These are phyloP conservation scores for Aspergillus piperis DNA, from an alignment of 2,329 filamentous ascomycete genomes.

Conservation along the genomic window DNA sequence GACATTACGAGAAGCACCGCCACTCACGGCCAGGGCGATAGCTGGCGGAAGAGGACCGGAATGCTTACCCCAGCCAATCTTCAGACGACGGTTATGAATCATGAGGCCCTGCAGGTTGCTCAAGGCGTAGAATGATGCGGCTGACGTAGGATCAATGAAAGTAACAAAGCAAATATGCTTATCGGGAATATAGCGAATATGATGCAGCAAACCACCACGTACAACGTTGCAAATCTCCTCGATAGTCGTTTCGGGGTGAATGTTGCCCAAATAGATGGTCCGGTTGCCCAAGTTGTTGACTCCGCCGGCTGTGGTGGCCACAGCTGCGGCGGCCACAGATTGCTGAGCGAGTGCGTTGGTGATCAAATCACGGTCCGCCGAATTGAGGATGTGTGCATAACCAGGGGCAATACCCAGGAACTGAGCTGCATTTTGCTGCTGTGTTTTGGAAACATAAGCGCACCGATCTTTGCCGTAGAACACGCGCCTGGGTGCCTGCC, in stretches of 20 bases:
- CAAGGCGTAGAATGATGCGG: constrained; percentile 94
- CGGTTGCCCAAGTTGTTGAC: constrained; percentile 97
- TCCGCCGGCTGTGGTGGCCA: constrained; percentile 92
- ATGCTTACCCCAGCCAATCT: constrained; percentile 99
- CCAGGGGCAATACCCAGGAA: constrained; percentile 96
- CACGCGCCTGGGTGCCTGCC: constrained; percentile 91
- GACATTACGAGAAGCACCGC: constrained; percentile 95
- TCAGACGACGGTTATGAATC: constrained; percentile 97
- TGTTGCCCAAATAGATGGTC: constrained; percentile 97
- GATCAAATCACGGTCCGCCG: constrained; percentile 93
- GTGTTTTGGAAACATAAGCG: constrained; percentile 98
- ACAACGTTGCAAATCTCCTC: constrained; percentile 99
- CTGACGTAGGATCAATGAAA: constrained; percentile 97
- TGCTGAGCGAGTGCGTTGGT: constrained; percentile 96
- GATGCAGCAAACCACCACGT: constrained; percentile 88
- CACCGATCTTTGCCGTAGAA: constrained; percentile 99
- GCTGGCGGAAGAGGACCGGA: constrained; percentile 93
- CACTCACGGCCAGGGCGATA: constrained; percentile 92
- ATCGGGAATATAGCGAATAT: constrained; percentile 98
- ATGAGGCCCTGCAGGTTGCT: constrained; percentile 97
- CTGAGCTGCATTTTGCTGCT: constrained; percentile 98
- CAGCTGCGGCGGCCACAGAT: constrained; percentile 92
- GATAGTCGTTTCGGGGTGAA: constrained; percentile 97
- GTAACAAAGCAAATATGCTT: constrained; percentile 99
- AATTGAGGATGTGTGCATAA: constrained; percentile 94